phyloP scores from a whole-genome alignment of 2,329 filamentous ascomycete species.

The Stachybotrys elegans region DNA sequence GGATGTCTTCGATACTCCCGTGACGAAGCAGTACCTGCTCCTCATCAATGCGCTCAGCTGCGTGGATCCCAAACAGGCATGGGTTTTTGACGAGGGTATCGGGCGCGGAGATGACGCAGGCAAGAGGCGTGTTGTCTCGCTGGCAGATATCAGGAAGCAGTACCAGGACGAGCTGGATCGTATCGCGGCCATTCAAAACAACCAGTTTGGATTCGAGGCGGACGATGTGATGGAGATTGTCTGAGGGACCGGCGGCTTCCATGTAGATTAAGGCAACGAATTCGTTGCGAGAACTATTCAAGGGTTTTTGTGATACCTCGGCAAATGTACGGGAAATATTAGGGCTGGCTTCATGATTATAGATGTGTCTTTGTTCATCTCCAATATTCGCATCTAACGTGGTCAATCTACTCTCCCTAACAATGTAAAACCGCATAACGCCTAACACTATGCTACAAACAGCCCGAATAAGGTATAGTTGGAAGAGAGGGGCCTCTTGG shows the following conservation, averaged over 20 bases:
- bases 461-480: too few species aligned
- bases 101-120: slow-evolving; percentile 16
- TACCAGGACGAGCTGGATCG: slow-evolving; percentile 89
- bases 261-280: slow-evolving; percentile 16
- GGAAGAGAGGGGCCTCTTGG: background rate
- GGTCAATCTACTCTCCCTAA: background rate
- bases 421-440: background rate
- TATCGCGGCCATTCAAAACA: slow-evolving; percentile 80
- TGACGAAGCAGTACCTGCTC: slow-evolving; percentile 75
- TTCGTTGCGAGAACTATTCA: slow-evolving; percentile 14
- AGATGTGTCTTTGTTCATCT: slow-evolving; percentile 3
- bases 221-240: slow-evolving; percentile 51
- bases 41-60: slow-evolving; percentile 91
- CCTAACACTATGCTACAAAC: background rate
- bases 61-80: slow-evolving; percentile 74
- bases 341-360: slow-evolving; percentile 11
- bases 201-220: slow-evolving; percentile 73
- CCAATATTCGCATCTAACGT: too few species aligned
- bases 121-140: slow-evolving; percentile 74
- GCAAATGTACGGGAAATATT: slow-evolving; percentile 20
- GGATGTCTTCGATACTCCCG: slow-evolving; percentile 56
- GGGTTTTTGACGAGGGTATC: slow-evolving; percentile 53
- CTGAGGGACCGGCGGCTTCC: slow-evolving; percentile 18
- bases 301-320: slow-evolving; percentile 23
- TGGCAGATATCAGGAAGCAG: slow-evolving; percentile 80